Base-by-base conservation (phyloP, 2,329 filamentous ascomycete genomes). In the Lecanicillium sp. region DNA sequence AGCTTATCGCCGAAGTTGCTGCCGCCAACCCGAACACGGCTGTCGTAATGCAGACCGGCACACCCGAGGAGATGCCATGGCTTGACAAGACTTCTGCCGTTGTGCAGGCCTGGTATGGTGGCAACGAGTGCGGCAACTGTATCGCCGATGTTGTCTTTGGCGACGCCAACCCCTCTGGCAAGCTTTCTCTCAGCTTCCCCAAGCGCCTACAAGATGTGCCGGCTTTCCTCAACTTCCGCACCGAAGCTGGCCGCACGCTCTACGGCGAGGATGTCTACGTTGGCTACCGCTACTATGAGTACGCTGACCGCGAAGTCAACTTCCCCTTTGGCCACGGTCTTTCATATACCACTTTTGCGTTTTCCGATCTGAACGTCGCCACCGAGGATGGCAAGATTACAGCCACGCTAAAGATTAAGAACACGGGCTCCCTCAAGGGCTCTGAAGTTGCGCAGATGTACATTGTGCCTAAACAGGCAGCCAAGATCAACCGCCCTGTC, bases 191-290 rank as follows among this genome's bases (percentile, higher is more conserved):
- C 16, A 82, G 72, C 3, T 89, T 89, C 62, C 85, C 86, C 1
- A 68, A 67, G 37, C 67, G 69, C 13, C 54, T 82, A 1, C 72
- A 82, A 51, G 80, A 88, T 51, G 86, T 83, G 44, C 85, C 85
- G 1, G 75, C 82, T 0, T 88, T 80, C 60, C 68, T 87, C 50
- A 89, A 87, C 64, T 90, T 80, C 58, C 65, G 71, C 28, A 73
- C 73, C 11, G 83, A 90, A 57, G 77, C 79, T 27, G 75, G 83
- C 32, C 73, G 82, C 41, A 78, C 81, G 0, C 64, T 87, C 1
- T 92, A 90, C 53, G 83, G 83, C 33, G 85, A 92, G 58, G 85
- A 86, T 44, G 67, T 92, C 33, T 90, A 86, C 56, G 69, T 90
- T 28, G 85, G 85, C 4, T 92, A 92, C 62, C 71, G 84, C 16